phyloP scores from a whole-genome alignment of 176 grass and related monocot species.

The Paspalum vaginatum region DNA sequence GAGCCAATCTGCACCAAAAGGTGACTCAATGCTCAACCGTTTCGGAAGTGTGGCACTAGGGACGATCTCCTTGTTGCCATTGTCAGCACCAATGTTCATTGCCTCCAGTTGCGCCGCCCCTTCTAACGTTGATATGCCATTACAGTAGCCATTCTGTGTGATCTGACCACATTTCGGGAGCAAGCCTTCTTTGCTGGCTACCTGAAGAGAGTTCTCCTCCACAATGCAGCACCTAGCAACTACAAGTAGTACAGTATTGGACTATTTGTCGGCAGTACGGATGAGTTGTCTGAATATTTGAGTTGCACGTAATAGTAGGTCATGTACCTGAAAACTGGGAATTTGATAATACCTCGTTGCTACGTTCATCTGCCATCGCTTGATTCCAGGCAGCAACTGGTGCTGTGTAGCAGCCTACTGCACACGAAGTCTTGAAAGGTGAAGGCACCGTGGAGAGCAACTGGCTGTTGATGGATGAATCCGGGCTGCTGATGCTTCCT shows the following conservation, averaged over 20 bases:
- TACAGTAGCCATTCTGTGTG: constrained; percentile 38
- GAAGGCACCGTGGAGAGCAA: constrained; percentile 72
- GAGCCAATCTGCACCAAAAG: constrained; percentile 73
- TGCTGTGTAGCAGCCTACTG: constrained; percentile 38
- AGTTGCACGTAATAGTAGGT: background rate
- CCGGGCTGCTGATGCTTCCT: constrained; percentile 61
- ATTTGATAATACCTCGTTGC: constrained; percentile 40
- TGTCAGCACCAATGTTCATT: constrained; percentile 19
- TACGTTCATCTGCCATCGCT: constrained; percentile 26
- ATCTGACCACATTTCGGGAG: constrained; percentile 29
- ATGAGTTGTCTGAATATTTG: background rate
- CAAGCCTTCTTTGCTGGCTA: constrained; percentile 37
- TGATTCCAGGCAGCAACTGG: constrained; percentile 44
- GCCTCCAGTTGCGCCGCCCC: constrained; percentile 39
- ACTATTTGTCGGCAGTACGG: background rate
- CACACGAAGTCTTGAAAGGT: constrained; percentile 69
- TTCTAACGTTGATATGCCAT: constrained; percentile 38
- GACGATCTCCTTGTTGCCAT: constrained; percentile 38
- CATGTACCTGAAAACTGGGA: constrained; percentile 48
- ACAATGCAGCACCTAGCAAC: constrained; percentile 39
- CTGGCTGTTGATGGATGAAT: constrained; percentile 91
- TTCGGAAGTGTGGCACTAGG: constrained; percentile 21
- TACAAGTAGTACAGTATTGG: background rate
- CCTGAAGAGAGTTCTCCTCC: constrained; percentile 37
- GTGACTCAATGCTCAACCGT: constrained; percentile 57